Evolutionary conservation across 805 yeast species (phyloP).

Genomic region (Tetrapisispora phaffii): DNA sequence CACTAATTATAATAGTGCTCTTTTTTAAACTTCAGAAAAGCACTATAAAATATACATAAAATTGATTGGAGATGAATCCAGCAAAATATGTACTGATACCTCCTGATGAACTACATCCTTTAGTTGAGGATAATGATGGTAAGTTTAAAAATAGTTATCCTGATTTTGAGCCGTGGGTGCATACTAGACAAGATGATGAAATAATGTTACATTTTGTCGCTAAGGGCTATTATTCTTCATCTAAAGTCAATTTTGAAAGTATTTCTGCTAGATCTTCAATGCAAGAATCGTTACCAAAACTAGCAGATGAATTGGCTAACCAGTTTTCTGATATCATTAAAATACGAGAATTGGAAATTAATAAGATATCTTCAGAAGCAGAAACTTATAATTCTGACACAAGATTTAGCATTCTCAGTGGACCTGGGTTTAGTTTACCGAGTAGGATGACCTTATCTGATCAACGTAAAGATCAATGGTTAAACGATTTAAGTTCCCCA

Average conservation of each 20-base stretch:
- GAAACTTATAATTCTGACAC: constrained; percentile 1
- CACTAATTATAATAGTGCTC: no score
- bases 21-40: no score
- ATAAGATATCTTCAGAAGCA: constrained; percentile 16
- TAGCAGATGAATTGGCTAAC: constrained; percentile 22
- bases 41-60: neutral
- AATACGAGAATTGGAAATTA: constrained; percentile 26
- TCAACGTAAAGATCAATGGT: constrained; percentile 76
- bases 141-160: constrained; percentile 17
- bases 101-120: constrained; percentile 28
- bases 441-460: constrained; percentile 78
- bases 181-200: constrained; percentile 25
- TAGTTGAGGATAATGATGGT: constrained; percentile 6
- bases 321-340: constrained; percentile 23
- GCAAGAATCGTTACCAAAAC: constrained; percentile 25
- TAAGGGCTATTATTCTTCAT: constrained; percentile 27
- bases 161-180: constrained; percentile 30
- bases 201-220: constrained; percentile 25
- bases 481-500: constrained; percentile 65
- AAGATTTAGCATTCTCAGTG: constrained; percentile 15
- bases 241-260: constrained; percentile 29
- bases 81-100: constrained; percentile 24
- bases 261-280: constrained; percentile 30
- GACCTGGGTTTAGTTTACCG: constrained; percentile 27
- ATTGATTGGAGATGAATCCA: constrained; percentile 8